Evolutionary conservation across 371 early-diverging fungal species (phyloP), one percentile per base, ranked within the genome.

Genomic region (Actinomortierella wolfii): DNA sequence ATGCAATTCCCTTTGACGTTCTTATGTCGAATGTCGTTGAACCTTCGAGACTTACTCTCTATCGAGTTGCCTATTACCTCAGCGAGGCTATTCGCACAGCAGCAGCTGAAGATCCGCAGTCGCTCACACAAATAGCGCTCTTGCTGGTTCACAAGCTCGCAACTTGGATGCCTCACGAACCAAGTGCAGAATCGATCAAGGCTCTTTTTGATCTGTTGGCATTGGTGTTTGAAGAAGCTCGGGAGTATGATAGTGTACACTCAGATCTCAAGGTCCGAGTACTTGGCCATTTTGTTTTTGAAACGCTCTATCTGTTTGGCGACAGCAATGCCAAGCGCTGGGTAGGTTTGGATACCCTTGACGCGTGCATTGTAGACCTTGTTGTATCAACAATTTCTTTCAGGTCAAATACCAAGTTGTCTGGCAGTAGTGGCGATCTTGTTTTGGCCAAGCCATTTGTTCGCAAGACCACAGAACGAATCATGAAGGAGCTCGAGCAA

Each of bases 71-170:
- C n/a, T n/a, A n/a, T n/a, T n/a, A n/a, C n/a, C n/a, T n/a, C n/a
- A n/a, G n/a, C n/a, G n/a, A n/a, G n/a, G n/a, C n/a, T n/a, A n/a
- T n/a, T n/a, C n/a, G n/a, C n/a, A n/a, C n/a, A n/a, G n/a, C n/a
- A n/a, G n/a, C n/a, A n/a, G n/a, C n/a, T n/a, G n/a, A n/a, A n/a
- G n/a, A n/a, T n/a, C n/a, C n/a, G n/a, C n/a, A n/a, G n/a, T n/a
- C n/a, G n/a, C n/a, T n/a, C n/a, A n/a, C n/a, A n/a, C n/a, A n/a
- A n/a, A n/a, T n/a, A n/a, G n/a, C n/a, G n/a, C n/a, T n/a, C 14
- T 59, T 77, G 25, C 47, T 82, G 17, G 57, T 81, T 28, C 75
- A 76, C 51, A 71, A 75, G 2, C 67, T 82, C 11, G 53, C 77
- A 23, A 52, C 45, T 15, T 56, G 56, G 61, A 53, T 54, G 14